Percentiles rank a stretch among this genome's conserved stretches.
phyloP scores from a whole-genome alignment of 176 grass and related monocot genomes.

The Ensete glaucum region DNA sequence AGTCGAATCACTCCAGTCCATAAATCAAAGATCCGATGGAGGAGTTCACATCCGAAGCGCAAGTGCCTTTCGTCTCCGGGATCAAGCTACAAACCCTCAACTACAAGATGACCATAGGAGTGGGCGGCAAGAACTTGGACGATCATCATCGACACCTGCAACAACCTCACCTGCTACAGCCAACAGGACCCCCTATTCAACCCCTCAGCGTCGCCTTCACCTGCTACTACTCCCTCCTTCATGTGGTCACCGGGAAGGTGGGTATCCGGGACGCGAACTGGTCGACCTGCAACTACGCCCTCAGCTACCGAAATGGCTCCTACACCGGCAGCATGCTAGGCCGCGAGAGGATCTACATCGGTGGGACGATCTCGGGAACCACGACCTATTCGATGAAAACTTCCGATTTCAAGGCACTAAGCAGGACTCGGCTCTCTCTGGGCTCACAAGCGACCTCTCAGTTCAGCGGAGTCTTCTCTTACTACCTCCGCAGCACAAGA shows the following conservation, averaged over 20 bases:
- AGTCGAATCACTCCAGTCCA: slow-evolving; percentile 34
- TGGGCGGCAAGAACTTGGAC: slow-evolving; percentile 47
- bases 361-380: slow-evolving; percentile 54
- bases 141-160: slow-evolving; percentile 85
- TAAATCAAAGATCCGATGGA: background rate
- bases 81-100: slow-evolving; percentile 77
- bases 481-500: slow-evolving; percentile 44
- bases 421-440: slow-evolving; percentile 47
- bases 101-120: slow-evolving; percentile 55
- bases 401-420: slow-evolving; percentile 53
- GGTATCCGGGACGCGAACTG: slow-evolving; percentile 29
- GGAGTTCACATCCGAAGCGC: slow-evolving; percentile 3
- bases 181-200: slow-evolving; percentile 76
- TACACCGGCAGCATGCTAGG: slow-evolving; percentile 68
- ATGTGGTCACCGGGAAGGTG: slow-evolving; percentile 52
- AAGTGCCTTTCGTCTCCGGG: slow-evolving; percentile 63
- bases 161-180: slow-evolving; percentile 87
- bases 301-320: slow-evolving; percentile 79
- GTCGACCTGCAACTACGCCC: slow-evolving; percentile 53
- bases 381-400: slow-evolving; percentile 57
- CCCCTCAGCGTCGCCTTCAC: slow-evolving; percentile 52
- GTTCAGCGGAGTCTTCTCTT: slow-evolving; percentile 61
- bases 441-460: slow-evolving; percentile 38
- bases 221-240: slow-evolving; percentile 44
- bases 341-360: slow-evolving; percentile 54